phyloP scores from a whole-genome alignment of 2,329 filamentous ascomycete genomes.

The Mariannaea elegans region DNA sequence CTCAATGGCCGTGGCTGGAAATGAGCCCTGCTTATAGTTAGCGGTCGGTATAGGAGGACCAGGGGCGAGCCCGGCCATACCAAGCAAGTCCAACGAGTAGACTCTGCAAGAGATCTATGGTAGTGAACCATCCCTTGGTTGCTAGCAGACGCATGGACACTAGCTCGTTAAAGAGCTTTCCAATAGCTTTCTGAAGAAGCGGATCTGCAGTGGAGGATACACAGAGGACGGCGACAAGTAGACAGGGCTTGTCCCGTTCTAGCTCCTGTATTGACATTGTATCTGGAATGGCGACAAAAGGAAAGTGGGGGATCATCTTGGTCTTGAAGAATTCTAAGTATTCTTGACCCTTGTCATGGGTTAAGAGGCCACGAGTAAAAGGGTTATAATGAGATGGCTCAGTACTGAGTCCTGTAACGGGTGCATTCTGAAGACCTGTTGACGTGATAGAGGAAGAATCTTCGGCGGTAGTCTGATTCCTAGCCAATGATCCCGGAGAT shows the following conservation, averaged over 20 bases:
- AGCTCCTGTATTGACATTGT: constrained; percentile 30
- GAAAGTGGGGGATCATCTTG: constrained; percentile 41
- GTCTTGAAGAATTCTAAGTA: constrained; percentile 36
- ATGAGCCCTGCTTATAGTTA: constrained; percentile 42
- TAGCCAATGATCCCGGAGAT: constrained; percentile 24
- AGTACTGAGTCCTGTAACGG: constrained; percentile 12
- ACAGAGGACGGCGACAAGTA: constrained; percentile 43
- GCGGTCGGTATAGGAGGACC: not conserved
- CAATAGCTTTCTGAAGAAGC: constrained; percentile 37
- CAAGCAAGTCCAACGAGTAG: constrained; percentile 44
- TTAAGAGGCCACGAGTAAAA: constrained; percentile 34
- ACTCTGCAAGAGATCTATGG: constrained; percentile 43
- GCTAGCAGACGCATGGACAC: constrained; percentile 33
- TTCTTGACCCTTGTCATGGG: constrained; percentile 36
- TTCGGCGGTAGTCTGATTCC: constrained; percentile 4
- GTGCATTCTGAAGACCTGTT: constrained; percentile 1
- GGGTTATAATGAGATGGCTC: constrained; percentile 33
- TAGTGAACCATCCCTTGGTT: constrained; percentile 36
- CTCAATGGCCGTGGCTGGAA: constrained; percentile 41
- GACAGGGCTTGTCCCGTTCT: constrained; percentile 31
- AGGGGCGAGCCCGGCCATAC: constrained; percentile 26
- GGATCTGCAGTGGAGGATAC: constrained; percentile 34
- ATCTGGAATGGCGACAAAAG: constrained; percentile 40
- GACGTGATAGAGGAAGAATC: constrained; percentile 11
- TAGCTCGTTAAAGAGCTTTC: constrained; percentile 40